Evolutionary conservation across 73 alveolate species (phyloP).

Genomic region (Tetrahymena malaccensis): DNA sequence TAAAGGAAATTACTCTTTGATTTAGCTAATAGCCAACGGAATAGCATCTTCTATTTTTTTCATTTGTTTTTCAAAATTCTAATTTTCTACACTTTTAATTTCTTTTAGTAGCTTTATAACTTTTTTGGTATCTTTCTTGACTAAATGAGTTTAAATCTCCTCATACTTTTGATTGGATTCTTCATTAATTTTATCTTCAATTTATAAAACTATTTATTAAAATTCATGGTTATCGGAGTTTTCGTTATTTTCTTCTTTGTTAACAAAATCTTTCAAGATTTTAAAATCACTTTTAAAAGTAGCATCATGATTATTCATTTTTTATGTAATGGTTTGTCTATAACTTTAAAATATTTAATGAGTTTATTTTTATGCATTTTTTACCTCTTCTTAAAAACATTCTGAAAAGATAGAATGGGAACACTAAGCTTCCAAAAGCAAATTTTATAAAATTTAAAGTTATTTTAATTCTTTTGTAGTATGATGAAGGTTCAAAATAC

Average conservation of each 20-base stretch:
- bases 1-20: not conserved
- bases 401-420: not conserved
- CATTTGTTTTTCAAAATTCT: not conserved
- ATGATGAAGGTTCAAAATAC: not conserved
- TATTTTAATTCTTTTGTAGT: not conserved
- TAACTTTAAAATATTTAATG: too few species aligned
- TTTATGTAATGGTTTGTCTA: too few species aligned
- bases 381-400: not conserved
- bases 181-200: not conserved
- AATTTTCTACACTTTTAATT: too few species aligned
- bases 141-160: not conserved
- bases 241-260: not conserved
- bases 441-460: not conserved
- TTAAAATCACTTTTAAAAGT: not conserved
- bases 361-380: too few species aligned
- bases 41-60: too few species aligned
- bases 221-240: too few species aligned
- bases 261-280: too few species aligned
- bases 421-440: not conserved
- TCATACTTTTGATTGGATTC: not conserved
- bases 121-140: too few species aligned
- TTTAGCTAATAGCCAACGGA: not conserved
- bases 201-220: too few species aligned
- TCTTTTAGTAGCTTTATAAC: not conserved
- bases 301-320: not conserved